Conservation (phyloP, 2,329 filamentous ascomycete species). For the Neofusicoccum cordaticola region DNA sequence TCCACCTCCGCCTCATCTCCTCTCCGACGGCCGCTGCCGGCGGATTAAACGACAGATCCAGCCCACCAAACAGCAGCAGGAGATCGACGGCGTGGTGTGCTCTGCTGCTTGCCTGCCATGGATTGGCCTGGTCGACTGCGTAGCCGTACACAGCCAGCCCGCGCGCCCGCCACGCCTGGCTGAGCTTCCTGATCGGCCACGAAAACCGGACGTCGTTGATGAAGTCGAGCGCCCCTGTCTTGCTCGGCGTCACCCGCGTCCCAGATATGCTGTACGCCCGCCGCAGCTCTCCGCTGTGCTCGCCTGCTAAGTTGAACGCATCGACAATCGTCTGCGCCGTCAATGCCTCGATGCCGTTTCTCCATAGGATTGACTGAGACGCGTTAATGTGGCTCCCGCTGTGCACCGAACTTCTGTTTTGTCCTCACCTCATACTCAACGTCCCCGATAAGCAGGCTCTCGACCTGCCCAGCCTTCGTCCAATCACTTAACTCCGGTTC, state of each 20-base stretch:
- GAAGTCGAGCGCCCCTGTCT: conserved; percentile 41
- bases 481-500: conserved; percentile 33
- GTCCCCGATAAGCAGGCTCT: conserved; percentile 44
- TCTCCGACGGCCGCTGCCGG: conserved; percentile 33
- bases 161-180: conserved; percentile 18
- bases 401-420: not conserved
- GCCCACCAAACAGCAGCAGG: conserved; percentile 43
- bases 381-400: not conserved
- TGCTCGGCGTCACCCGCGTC: conserved; percentile 40
- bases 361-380: conserved; percentile 44
- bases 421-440: conserved; percentile 35
- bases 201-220: conserved; percentile 35
- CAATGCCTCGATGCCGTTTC: conserved; percentile 41
- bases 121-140: conserved; percentile 46
- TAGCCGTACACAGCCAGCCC: conserved; percentile 39
- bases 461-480: conserved; percentile 34
- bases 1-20: conserved; percentile 43
- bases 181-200: conserved; percentile 25
- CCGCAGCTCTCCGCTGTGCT: conserved; percentile 31
- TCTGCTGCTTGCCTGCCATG: conserved; percentile 47
- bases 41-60: conserved; percentile 37
- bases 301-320: conserved; percentile 33
- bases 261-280: conserved; percentile 42
- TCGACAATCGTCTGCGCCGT: conserved; percentile 33
- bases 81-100: conserved; percentile 50